phyloP scores from a whole-genome alignment of 139 green algal species.

The Ettlia oleoabundans region DNA sequence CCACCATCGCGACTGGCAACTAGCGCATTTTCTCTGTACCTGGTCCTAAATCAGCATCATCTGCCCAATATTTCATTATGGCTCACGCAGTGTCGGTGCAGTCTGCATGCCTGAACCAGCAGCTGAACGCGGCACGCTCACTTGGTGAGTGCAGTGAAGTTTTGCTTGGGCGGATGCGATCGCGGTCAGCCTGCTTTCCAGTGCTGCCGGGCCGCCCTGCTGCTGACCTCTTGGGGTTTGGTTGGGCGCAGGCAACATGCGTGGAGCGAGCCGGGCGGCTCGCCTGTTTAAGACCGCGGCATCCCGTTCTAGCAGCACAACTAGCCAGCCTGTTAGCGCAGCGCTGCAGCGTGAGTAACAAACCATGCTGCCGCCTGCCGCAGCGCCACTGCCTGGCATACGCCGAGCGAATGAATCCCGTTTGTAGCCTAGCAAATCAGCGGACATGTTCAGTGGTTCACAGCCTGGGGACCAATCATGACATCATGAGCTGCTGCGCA shows the following conservation, averaged over 20 bases:
- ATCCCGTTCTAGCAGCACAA: not conserved
- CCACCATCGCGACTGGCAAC: not conserved
- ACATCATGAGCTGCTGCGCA: no score
- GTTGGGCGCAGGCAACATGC: constrained; percentile 37
- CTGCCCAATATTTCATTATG: no score
- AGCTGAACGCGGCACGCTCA: constrained; percentile 7
- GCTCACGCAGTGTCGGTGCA: not conserved
- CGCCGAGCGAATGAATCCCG: no score
- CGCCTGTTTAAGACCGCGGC: constrained; percentile 13
- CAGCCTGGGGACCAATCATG: no score
- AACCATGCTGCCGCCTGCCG: not conserved
- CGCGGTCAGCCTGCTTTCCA: not conserved
- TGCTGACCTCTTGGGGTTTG: not conserved
- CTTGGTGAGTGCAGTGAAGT: no score
- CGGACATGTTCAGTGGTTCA: no score
- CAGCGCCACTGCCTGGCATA: no score
- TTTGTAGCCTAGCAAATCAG: no score
- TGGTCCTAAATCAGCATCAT: no score
- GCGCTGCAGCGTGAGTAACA: constrained; percentile 12
- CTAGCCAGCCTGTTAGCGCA: not conserved
- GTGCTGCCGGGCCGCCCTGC: not conserved
- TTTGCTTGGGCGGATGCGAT: no score
- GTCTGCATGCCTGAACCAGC: constrained; percentile 23
- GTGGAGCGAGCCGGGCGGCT: not conserved
- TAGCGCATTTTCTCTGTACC: not conserved